Conservation (phyloP, 768 basidiomycete genomes). For the Rhodotorula babjevae region DNA sequence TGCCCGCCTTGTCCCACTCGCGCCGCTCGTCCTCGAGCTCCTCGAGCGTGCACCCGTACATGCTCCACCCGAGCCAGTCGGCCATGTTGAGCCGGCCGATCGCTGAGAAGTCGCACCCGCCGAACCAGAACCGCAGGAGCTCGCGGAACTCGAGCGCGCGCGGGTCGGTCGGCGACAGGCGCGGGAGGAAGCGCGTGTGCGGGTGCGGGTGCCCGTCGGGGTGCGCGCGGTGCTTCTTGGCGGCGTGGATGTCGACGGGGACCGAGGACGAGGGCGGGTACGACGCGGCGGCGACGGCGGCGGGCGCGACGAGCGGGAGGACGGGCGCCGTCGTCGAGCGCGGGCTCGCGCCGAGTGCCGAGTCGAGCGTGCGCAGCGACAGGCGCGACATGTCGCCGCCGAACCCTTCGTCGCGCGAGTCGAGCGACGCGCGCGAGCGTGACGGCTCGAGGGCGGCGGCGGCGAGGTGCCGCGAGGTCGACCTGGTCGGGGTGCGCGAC, state of each 20-base stretch:
- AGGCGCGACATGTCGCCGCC: conserved; percentile 11
- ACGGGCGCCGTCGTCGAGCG: not conserved
- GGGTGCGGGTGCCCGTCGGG: conserved; percentile 2
- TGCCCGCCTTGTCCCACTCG: conserved; percentile 23
- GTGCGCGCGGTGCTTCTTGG: not conserved
- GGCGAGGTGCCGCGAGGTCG: too few relatives aligned
- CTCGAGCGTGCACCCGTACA: conserved; percentile 36
- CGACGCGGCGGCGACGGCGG: not conserved
- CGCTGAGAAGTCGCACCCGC: conserved; percentile 2
- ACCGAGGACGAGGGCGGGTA: not conserved
- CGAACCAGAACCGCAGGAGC: conserved; percentile 37
- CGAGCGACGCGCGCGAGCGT: conserved; percentile 2
- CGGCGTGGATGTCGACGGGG: not conserved
- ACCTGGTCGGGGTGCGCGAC: too few relatives aligned
- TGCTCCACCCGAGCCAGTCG: conserved; percentile 43
- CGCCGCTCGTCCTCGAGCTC: conserved; percentile 29
- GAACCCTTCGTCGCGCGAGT: conserved; percentile 18
- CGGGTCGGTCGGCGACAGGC: conserved; percentile 33
- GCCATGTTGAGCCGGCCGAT: conserved; percentile 35
- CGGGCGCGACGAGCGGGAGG: not conserved
- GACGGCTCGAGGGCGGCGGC: not conserved
- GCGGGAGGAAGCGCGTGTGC: conserved; percentile 16
- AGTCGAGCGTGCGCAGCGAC: conserved; percentile 20
- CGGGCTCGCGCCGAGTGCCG: conserved; percentile 2
- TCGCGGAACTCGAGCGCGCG: conserved; percentile 41